phyloP scores from a whole-genome alignment of 768 basidiomycete genomes.

The Asterophora lycoperdoides region DNA sequence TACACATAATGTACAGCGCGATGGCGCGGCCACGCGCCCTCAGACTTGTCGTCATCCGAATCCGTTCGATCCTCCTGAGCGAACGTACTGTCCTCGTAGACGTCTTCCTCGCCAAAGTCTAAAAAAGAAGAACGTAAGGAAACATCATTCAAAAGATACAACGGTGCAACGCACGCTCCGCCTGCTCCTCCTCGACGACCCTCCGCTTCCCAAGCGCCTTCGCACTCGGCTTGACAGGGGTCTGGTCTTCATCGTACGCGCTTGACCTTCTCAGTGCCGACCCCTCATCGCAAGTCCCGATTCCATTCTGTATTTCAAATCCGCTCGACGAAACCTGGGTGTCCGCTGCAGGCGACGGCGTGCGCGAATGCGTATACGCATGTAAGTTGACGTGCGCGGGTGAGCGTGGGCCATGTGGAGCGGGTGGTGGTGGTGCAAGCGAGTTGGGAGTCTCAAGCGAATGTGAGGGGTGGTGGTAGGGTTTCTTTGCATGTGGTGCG shows the following conservation, averaged over 20 bases:
- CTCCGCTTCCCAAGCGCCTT: constrained; percentile 87
- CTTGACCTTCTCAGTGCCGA: not conserved
- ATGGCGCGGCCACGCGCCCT: constrained; percentile 29
- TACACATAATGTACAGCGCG: constrained; percentile 75
- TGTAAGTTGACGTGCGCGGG: constrained; percentile 40
- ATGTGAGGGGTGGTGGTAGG: constrained; percentile 20
- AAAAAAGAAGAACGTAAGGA: not conserved
- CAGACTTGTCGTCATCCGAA: constrained; percentile 41
- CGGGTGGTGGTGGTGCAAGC: constrained; percentile 63
- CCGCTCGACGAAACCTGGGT: constrained; percentile 3
- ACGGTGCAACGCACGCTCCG: constrained; percentile 38
- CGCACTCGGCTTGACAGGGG: constrained; percentile 65
- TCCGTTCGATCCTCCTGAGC: constrained; percentile 34
- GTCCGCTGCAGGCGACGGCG: constrained; percentile 62
- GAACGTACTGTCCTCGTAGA: constrained; percentile 38
- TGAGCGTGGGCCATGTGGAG: constrained; percentile 69
- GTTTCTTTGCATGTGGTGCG: constrained; percentile 17
- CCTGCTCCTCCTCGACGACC: constrained; percentile 48
- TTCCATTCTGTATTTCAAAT: constrained; percentile 17
- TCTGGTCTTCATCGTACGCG: constrained; percentile 25
- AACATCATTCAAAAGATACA: not conserved
- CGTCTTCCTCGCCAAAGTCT: constrained; percentile 52
- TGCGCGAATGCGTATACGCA: constrained; percentile 42
- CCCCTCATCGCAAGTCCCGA: constrained; percentile 15
- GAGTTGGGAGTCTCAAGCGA: constrained; percentile 11